Evolutionary conservation across 768 basidiomycete species (phyloP).

Genomic region (Pleurotus pulmonarius): DNA sequence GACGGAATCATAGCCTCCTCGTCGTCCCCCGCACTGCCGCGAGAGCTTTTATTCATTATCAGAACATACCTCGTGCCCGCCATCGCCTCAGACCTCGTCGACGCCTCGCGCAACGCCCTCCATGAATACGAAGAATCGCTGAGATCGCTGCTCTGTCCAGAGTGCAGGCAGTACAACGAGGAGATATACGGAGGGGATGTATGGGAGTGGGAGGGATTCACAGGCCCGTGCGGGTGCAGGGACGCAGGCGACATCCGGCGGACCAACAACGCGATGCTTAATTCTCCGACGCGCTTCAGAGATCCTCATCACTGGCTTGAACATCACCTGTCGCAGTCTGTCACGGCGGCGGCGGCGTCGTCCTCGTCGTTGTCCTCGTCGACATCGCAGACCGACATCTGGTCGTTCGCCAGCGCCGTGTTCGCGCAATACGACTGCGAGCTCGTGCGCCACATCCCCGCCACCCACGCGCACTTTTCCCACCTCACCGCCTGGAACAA

Average conservation of each 20-base stretch:
- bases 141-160: slow-evolving; percentile 39
- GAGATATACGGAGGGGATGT: slow-evolving; percentile 52
- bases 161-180: slow-evolving; percentile 47
- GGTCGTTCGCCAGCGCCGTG: slow-evolving; percentile 37
- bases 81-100: slow-evolving; percentile 37
- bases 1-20: slow-evolving; percentile 10
- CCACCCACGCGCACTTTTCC: slow-evolving; percentile 3
- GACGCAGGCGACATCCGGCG: neutral
- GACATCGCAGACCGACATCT: slow-evolving; percentile 28
- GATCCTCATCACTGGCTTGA: slow-evolving; percentile 46
- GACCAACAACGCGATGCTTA: neutral
- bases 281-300: slow-evolving; percentile 26
- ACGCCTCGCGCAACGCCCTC: slow-evolving; percentile 39
- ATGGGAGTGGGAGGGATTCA: slow-evolving; percentile 52
- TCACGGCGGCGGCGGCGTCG: slow-evolving; percentile 13
- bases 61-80: slow-evolving; percentile 42
- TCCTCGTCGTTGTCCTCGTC: slow-evolving; percentile 13
- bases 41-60: slow-evolving; percentile 51
- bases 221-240: slow-evolving; percentile 44
- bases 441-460: slow-evolving; percentile 15
- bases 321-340: slow-evolving; percentile 35
- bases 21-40: slow-evolving; percentile 30
- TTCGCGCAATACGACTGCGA: slow-evolving; percentile 43
- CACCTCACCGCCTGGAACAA: slow-evolving; percentile 11
- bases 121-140: slow-evolving; percentile 35